Evolutionary conservation across 495 filamentous ascomycete species (phyloP).

Genomic region (Penicillium diatomitis): DNA sequence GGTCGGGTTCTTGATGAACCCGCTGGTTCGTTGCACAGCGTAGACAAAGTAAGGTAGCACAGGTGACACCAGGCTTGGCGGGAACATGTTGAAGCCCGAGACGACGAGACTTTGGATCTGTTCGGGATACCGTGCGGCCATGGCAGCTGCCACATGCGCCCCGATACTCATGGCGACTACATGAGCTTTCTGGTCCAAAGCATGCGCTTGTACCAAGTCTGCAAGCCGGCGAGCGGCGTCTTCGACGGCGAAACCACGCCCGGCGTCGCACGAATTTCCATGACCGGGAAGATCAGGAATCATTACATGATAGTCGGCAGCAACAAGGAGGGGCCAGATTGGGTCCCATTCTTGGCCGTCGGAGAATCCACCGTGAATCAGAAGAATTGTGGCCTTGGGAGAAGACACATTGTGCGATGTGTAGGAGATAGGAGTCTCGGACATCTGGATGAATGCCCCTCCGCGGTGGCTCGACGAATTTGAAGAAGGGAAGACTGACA

Average conservation of each 20-base stretch:
- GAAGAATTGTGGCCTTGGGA: slow-evolving; percentile 2
- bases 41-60: not conserved
- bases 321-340: slow-evolving; percentile 5
- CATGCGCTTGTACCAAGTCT: slow-evolving; percentile 4
- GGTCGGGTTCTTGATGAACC: not conserved
- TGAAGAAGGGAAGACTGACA: too few relatives aligned
- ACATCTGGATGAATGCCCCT: too few relatives aligned
- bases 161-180: slow-evolving; percentile 9
- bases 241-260: slow-evolving; percentile 7
- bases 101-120: slow-evolving; percentile 1
- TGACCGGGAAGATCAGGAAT: slow-evolving; percentile 12
- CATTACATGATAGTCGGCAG: slow-evolving; percentile 8
- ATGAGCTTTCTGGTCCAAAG: slow-evolving; percentile 3
- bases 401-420: too few relatives aligned
- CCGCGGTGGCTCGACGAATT: too few relatives aligned
- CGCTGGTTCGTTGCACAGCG: not conserved
- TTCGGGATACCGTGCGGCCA: slow-evolving; percentile 2
- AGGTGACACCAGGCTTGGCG: not conserved
- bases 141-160: slow-evolving; percentile 6
- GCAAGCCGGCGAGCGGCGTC: not conserved
- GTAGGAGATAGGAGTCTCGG: too few relatives aligned
- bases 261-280: slow-evolving; percentile 5
- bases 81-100: slow-evolving; percentile 6
- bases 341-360: slow-evolving; percentile 6
- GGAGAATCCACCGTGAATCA: slow-evolving; percentile 12